Percentiles rank a stretch among this genome's conserved stretches.
These are phyloP conservation scores for Epichloe brachyelytri DNA, from an alignment of 2,329 filamentous ascomycete genomes.

Conservation along the genomic window DNA sequence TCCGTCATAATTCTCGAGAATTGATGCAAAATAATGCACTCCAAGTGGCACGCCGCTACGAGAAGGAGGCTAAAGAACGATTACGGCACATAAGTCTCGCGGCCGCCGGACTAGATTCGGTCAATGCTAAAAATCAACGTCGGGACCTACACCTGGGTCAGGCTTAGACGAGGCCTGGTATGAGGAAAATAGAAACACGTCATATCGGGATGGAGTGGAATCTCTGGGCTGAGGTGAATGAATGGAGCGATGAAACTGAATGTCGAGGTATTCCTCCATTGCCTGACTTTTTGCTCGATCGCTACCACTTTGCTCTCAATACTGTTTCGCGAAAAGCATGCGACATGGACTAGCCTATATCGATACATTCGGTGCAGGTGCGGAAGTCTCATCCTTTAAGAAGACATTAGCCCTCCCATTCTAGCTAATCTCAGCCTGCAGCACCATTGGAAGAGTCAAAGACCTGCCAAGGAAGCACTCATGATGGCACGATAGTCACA, in stretches of 20 bases:
- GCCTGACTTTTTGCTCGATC: neutral
- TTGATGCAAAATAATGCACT: conserved; percentile 60
- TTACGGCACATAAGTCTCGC: conserved; percentile 66
- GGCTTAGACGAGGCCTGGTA: conserved; percentile 22
- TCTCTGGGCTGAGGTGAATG: conserved; percentile 4
- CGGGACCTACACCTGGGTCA: conserved; percentile 4
- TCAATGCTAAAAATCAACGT: conserved; percentile 10
- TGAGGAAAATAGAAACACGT: conserved; percentile 13
- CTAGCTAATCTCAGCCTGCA: no score
- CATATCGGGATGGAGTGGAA: conserved; percentile 1
- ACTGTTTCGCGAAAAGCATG: neutral
- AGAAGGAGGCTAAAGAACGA: conserved; percentile 61
- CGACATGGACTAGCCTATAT: neutral
- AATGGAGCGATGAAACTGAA: neutral
- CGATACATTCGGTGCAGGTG: neutral
- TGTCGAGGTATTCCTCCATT: neutral
- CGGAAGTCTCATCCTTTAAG: neutral
- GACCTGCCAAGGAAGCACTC: conserved; percentile 12
- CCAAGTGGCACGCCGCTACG: conserved; percentile 55
- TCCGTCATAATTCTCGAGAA: conserved; percentile 51
- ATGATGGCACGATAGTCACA: conserved; percentile 9
- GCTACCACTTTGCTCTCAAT: neutral
- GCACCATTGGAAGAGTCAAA: neutral
- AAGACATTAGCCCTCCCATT: no score
- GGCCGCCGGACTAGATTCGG: conserved; percentile 61